A percentile compares a stretch with the other conserved stretches of the same genome.
Evolutionary conservation across 257 asterid genomes (phyloP).

Genomic region (Solanum peruvianum): DNA sequence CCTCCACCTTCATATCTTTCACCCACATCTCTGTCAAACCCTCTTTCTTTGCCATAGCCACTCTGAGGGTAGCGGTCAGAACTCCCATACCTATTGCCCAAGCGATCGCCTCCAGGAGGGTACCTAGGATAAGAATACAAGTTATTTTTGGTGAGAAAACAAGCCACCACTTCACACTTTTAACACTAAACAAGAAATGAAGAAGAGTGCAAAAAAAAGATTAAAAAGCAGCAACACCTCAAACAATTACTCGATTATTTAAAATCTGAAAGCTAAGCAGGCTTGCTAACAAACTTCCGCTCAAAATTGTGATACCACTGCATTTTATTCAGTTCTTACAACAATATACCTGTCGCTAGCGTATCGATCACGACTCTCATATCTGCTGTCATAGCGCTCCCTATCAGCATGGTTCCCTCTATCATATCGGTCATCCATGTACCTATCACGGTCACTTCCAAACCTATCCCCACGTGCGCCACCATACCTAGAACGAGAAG

Average conservation of each 20-base stretch:
- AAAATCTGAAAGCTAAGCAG: neutral
- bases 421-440: slow-evolving; percentile 60
- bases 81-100: slow-evolving; percentile 54
- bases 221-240: neutral
- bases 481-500: slow-evolving; percentile 66
- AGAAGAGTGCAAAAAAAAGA: neutral
- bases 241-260: neutral
- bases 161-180: neutral
- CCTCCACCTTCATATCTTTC: slow-evolving; percentile 7
- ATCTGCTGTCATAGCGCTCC: slow-evolving; percentile 57
- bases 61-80: slow-evolving; percentile 60
- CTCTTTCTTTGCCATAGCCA: slow-evolving; percentile 34
- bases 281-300: neutral
- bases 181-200: neutral
- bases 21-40: neutral
- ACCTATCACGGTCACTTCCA: slow-evolving; percentile 44
- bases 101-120: slow-evolving; percentile 51
- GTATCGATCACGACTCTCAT: slow-evolving; percentile 60
- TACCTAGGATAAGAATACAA: slow-evolving; percentile 29
- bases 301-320: neutral
- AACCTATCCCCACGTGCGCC: slow-evolving; percentile 71
- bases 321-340: neutral
- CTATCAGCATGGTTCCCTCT: slow-evolving; percentile 58
- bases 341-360: slow-evolving; percentile 45
- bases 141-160: neutral